Percentiles rank a stretch among this genome's conserved stretches.
Conservation (phyloP, 2,329 filamentous ascomycete genomes). For the Ophiostoma perfectum region DNA sequence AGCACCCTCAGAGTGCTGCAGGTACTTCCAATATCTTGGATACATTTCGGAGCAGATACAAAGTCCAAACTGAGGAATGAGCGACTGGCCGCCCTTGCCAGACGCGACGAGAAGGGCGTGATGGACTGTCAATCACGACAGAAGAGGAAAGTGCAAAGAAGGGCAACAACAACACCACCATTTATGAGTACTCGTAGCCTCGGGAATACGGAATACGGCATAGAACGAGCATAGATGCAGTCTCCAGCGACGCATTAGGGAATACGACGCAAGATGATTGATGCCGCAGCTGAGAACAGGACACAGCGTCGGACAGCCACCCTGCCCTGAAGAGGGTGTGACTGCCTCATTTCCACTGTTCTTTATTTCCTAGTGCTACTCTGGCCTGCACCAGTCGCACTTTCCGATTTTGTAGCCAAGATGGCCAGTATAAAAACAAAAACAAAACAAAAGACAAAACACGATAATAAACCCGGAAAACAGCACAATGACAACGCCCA, state of each 20-base stretch:
- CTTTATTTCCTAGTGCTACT: not conserved
- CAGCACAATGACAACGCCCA: not conserved
- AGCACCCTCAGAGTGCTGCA: too few species aligned
- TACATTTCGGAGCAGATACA: not conserved
- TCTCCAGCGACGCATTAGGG: not conserved
- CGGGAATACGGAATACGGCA: not conserved
- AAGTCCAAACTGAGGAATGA: conserved; percentile 1
- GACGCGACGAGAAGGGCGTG: conserved; percentile 1
- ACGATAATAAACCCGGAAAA: not conserved
- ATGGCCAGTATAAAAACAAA: not conserved
- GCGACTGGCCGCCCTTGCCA: conserved; percentile 11
- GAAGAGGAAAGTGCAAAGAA: not conserved
- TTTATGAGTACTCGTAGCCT: not conserved
- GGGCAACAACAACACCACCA: not conserved
- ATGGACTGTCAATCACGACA: not conserved
- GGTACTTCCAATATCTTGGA: too few species aligned
- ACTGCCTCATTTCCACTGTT: conserved; percentile 4
- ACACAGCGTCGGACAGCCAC: not conserved
- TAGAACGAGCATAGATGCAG: not conserved
- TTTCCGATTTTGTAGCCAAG: conserved; percentile 9
- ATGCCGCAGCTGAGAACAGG: conserved; percentile 1
- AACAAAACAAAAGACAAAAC: not conserved
- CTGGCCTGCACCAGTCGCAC: conserved; percentile 4
- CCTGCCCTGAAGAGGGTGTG: conserved; percentile 8
- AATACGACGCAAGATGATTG: not conserved